Base-by-base conservation (phyloP, 441 rosid genomes). In the Isatis lusitanica region DNA sequence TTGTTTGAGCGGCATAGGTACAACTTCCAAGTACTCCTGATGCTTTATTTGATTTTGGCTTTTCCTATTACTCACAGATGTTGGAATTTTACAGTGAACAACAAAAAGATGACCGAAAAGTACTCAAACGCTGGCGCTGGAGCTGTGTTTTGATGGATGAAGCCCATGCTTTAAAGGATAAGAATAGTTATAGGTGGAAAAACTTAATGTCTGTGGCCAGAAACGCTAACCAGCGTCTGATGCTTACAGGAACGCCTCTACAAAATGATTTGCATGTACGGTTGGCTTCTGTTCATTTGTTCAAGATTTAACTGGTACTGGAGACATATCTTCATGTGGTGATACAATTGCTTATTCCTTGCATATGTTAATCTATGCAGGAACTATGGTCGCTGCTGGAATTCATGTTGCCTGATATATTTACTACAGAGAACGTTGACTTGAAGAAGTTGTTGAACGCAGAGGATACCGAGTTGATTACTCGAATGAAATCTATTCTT, bases 81-180 rank as follows among this genome's bases (percentile, higher is more conserved):
- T 73, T 82, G 65, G 42, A 58, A 50, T 68, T 61, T 72, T 74
- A 39, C 88, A 93, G 98, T 65, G 86, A 77, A 44, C 99, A 95
- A 81, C 99, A 95, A 88, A 93, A 95, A 74, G 97, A 93, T 78
- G 99, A 95, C 71, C 91, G 96, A 17, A 95, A 90, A 83, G 85
- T 87, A 78, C 75, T 95, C 73, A 95, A 87, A 78, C 87, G 90
- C 7, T 93, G 93, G 96, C 86, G 28, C 13, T 95, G 99, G 98
- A 95, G 97, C 83, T 93, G 98, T 77, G 91, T 93, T 61, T 83
- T 93, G 76, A 95, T 95, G 99, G 99, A 95, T 76, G 98, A 95
- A 80, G 99, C 99, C 16, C 98, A 95, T 87, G 96, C 98, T 74
- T 78, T 91, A 77, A 93, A 93, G 86, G 99, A 95, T 78, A 93